phyloP scores from a whole-genome alignment of 306 rosid genomes.

The Crataegus laevigata region DNA sequence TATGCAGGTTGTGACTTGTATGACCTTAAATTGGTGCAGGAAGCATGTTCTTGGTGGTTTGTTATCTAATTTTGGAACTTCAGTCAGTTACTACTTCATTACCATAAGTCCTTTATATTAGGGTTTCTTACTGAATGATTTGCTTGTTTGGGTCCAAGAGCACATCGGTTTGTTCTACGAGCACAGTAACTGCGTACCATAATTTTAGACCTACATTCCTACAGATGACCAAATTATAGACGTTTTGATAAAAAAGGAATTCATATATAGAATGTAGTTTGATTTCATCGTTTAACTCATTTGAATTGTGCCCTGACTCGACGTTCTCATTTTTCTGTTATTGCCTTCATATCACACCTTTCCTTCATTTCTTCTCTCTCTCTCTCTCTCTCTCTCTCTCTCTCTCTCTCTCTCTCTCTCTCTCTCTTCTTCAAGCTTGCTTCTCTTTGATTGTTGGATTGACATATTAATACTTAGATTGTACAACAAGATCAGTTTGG shows the following conservation, averaged over 20 bases:
- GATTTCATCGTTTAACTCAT: too few species aligned
- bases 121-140: slow-evolving; percentile 4
- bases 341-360: too few species aligned
- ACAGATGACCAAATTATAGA: too few species aligned
- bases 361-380: too few species aligned
- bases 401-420: too few species aligned
- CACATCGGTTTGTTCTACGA: slow-evolving; percentile 48
- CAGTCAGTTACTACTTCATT: not conserved
- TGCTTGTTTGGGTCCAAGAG: slow-evolving; percentile 60
- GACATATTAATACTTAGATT: not conserved
- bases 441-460: not conserved
- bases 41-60: slow-evolving; percentile 49
- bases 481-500: not conserved
- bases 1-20: slow-evolving; percentile 54
- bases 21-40: slow-evolving; percentile 64
- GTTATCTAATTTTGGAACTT: slow-evolving; percentile 4
- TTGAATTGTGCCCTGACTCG: too few species aligned
- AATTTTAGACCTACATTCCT: not conserved
- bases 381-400: too few species aligned
- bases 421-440: not conserved
- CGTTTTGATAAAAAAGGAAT: not conserved
- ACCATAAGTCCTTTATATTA: not conserved
- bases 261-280: too few species aligned
- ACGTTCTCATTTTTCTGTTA: too few species aligned
- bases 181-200: not conserved